Conservation (phyloP, 495 filamentous ascomycete species). For the Neurospora terricola region DNA sequence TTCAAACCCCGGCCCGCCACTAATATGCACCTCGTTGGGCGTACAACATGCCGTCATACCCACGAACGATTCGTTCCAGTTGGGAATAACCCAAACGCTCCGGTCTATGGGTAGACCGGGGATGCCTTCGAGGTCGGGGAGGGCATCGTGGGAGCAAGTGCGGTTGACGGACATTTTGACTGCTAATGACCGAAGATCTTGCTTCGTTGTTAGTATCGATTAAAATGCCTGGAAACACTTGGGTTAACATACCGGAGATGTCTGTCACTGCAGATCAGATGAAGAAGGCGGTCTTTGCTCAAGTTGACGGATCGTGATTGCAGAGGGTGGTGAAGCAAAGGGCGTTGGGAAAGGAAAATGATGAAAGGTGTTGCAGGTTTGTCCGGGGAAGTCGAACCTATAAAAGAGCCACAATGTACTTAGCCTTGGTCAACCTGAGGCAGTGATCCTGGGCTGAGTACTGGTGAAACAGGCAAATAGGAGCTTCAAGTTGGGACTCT, state of each 20-base stretch:
- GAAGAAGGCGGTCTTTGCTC: neutral
- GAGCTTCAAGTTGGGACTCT: neutral
- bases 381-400: neutral
- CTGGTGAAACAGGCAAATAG: too few relatives aligned
- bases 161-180: neutral
- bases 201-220: too few relatives aligned
- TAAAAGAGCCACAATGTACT: neutral
- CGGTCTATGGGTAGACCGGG: neutral
- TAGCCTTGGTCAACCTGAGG: neutral
- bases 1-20: neutral
- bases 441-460: too few relatives aligned
- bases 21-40: neutral
- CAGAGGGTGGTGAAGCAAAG: too few relatives aligned
- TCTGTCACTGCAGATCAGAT: neutral
- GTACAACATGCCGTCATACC: neutral
- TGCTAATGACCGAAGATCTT: neutral
- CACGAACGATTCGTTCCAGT: neutral
- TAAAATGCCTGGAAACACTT: neutral
- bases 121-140: neutral
- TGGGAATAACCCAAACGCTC: neutral
- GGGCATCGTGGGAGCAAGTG: neutral
- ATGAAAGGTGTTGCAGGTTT: neutral
- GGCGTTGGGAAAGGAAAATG: too few relatives aligned
- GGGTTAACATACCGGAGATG: neutral
- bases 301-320: too few relatives aligned